Conservation (phyloP, 495 filamentous ascomycete species). For the Neurospora africana region DNA sequence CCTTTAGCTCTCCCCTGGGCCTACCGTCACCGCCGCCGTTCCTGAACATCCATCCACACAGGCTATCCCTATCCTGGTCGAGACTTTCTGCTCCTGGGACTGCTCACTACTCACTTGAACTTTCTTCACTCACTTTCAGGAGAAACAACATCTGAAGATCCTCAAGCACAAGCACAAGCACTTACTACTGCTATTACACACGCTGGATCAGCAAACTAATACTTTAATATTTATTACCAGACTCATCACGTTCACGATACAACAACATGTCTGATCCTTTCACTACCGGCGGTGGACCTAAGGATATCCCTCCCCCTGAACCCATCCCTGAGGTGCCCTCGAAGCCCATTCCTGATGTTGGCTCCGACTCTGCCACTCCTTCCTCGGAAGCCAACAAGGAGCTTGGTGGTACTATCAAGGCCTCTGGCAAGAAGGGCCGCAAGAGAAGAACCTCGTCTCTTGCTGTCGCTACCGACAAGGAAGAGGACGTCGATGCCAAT, state of each 20-base stretch:
- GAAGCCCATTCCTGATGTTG: not conserved
- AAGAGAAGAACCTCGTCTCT: not conserved
- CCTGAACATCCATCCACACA: not conserved
- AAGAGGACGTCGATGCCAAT: not conserved
- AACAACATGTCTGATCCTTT: not conserved
- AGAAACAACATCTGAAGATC: not conserved
- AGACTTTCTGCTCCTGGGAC: not conserved
- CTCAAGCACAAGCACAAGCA: not conserved
- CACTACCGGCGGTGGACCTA: not conserved
- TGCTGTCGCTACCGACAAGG: slow-evolving; percentile 1
- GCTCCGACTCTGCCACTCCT: not conserved
- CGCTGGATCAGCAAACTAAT: not conserved
- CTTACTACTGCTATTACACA: not conserved
- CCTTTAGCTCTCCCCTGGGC: not conserved
- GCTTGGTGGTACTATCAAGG: not conserved
- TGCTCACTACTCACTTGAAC: not conserved
- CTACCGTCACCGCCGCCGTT: not conserved
- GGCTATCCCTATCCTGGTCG: not conserved
- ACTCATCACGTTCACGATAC: not conserved
- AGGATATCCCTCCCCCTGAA: not conserved
- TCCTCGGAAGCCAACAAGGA: not conserved
- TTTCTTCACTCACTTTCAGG: not conserved
- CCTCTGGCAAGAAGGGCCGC: not conserved
- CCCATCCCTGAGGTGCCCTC: not conserved
- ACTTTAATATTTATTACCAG: not conserved